Conservation (phyloP, 768 basidiomycete genomes). For the Tulasnella sp. region DNA sequence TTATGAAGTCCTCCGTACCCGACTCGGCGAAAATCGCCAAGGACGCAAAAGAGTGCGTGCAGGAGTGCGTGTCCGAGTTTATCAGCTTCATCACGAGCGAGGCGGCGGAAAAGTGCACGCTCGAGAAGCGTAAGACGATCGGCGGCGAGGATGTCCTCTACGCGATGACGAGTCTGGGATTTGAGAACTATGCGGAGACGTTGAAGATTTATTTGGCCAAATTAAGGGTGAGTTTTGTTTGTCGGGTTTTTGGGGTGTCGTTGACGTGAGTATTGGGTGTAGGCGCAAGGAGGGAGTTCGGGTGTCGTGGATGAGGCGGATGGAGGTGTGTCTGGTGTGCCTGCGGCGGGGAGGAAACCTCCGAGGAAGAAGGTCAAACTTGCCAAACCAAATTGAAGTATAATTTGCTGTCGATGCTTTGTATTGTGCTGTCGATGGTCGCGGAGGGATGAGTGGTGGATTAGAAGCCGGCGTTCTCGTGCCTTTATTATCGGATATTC, state of each 20-base stretch:
- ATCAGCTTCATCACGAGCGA: slow-evolving; percentile 97
- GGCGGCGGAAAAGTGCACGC: slow-evolving; percentile 85
- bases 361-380: no score
- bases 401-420: slow-evolving; percentile 73
- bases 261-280: no score
- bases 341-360: no score
- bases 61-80: slow-evolving; percentile 97
- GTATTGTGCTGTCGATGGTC: slow-evolving; percentile 72
- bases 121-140: slow-evolving; percentile 96
- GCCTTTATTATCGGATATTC: slow-evolving; percentile 55
- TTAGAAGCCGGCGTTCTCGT: not conserved
- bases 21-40: slow-evolving; percentile 90
- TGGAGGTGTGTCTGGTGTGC: no score
- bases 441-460: not conserved
- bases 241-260: no score
- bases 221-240: slow-evolving; percentile 38
- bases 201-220: slow-evolving; percentile 88
- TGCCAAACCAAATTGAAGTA: no score
- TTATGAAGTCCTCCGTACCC: slow-evolving; percentile 90
- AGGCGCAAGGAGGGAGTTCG: no score
- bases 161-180: slow-evolving; percentile 86
- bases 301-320: no score
- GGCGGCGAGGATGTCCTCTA: slow-evolving; percentile 95
- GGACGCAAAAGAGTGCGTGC: slow-evolving; percentile 96
- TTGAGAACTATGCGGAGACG: slow-evolving; percentile 88